Evolutionary conservation across 179 eudicot genomes (phyloP), one percentile per base, ranked within the genome.

Genomic region (Patellifolia procumbens): DNA sequence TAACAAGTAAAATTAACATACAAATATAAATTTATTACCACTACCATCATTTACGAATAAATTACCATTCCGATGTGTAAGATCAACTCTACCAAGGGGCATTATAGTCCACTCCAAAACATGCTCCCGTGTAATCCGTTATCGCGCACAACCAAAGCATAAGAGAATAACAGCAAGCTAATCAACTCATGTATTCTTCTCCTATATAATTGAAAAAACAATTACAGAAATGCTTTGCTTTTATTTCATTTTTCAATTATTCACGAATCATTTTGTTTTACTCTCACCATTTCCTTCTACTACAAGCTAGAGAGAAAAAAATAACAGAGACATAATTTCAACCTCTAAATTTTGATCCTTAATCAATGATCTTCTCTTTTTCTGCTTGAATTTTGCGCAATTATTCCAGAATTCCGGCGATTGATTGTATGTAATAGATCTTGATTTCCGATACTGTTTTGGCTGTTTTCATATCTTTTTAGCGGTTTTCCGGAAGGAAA

Each of bases 121-220:
- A 74, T 45, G 20, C 59, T 66, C 15, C 75, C 70, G 76, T 67
- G 81, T 69, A 78, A 74, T 74, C 79, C 81, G 84, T 81, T 69
- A 74, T 34, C 22, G 4, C 64, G 45, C 78, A 28, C 43, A 62
- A 74, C 68, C 43, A 43, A 5, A 42, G 28, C 76, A 63, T 17
- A 34, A 58, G 53, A 72, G 42, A 76, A 34, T 76, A 15, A 16
- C 49, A 72, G 29, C 24, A 49, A 48, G 46, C 39, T 68, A n/a
- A 0, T 20, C 52, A 75, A n/a, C 66, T 45, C 55, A 79, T 13
- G 29, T 37, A 29, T 22, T 52, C 22, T 39, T 17, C 49, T n/a
- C 42, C 49, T 19, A 43, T 43, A 29, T 15, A 61, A 26, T 20
- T 19, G 15, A 46, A 35, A 37, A 78, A 24, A 24, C 32, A 7